A percentile compares a stretch with the other conserved stretches of the same genome.
phyloP scores from a whole-genome alignment of 2,329 filamentous ascomycete genomes.

The Monilinia aucupariae region DNA sequence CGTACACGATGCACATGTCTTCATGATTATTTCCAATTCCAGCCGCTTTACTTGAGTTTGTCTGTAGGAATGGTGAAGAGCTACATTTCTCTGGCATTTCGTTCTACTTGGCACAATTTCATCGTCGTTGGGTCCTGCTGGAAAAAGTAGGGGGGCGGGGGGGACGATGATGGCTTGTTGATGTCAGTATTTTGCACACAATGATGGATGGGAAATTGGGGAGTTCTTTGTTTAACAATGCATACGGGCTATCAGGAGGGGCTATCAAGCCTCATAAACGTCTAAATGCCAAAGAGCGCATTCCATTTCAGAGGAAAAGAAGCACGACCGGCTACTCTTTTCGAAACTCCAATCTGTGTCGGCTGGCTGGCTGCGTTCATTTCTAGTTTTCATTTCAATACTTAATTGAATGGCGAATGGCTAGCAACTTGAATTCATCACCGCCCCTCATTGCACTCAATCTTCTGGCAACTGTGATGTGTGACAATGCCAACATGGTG shows the following conservation, averaged over 20 bases:
- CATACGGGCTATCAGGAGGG: constrained; percentile 15
- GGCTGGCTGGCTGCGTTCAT: background rate
- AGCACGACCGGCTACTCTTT: background rate
- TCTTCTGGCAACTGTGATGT: too few species aligned
- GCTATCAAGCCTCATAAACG: constrained; percentile 19
- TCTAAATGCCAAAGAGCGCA: background rate
- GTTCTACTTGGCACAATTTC: background rate
- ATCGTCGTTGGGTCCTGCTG: too few species aligned
- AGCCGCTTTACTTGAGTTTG: constrained; percentile 21
- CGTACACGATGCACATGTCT: constrained; percentile 34
- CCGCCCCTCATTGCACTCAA: too few species aligned
- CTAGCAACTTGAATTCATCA: too few species aligned
- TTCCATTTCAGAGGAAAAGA: background rate
- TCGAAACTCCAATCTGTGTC: background rate
- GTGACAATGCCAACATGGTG: too few species aligned
- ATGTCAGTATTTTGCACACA: constrained; percentile 19
- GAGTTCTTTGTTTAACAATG: constrained; percentile 21
- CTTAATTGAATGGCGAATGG: background rate
- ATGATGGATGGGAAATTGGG: constrained; percentile 16
- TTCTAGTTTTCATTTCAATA: background rate
- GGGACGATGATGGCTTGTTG: constrained; percentile 16
- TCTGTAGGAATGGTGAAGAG: constrained; percentile 15
- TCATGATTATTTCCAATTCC: constrained; percentile 27
- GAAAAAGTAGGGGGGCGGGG: constrained; percentile 14
- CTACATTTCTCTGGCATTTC: constrained; percentile 23